Evolutionary conservation across 75 land plant genomes (phyloP).

Genomic region (Cryptomeria japonica): DNA sequence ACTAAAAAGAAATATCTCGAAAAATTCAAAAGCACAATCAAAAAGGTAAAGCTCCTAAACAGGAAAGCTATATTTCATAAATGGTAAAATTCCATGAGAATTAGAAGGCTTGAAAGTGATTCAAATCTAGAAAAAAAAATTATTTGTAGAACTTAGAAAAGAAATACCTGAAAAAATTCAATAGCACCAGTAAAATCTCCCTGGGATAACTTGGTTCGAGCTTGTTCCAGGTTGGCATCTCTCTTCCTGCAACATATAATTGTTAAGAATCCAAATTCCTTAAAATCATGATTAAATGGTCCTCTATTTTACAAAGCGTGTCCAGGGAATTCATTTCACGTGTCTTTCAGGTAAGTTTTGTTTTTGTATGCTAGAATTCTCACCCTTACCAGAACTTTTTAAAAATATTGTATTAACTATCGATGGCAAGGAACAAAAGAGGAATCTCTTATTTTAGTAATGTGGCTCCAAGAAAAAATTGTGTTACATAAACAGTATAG

Average conservation of each 20-base stretch:
- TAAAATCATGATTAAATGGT: not conserved
- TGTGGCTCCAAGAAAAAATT: not conserved
- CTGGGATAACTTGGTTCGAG: not conserved
- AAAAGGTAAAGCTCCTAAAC: not conserved
- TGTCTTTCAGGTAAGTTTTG: not conserved
- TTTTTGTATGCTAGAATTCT: not conserved
- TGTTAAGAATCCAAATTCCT: not conserved
- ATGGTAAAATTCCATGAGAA: not conserved
- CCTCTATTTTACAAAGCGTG: not conserved
- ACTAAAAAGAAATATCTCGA: constrained; percentile 36
- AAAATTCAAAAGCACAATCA: too few relatives aligned
- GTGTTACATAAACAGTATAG: not conserved
- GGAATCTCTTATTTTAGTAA: not conserved
- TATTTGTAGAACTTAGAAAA: not conserved
- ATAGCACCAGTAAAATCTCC: constrained; percentile 35
- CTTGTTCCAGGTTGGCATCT: constrained; percentile 4
- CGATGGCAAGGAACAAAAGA: not conserved
- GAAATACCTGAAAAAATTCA: constrained; percentile 67
- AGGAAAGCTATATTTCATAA: not conserved
- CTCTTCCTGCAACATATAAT: constrained; percentile 22
- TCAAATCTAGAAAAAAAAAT: not conserved
- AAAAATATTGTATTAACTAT: not conserved
- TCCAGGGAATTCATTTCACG: not conserved
- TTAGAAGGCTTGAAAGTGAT: not conserved
- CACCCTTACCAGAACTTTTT: not conserved